Base-by-base conservation (phyloP, 2,329 filamentous ascomycete genomes). In the Exophiala phaeomuriformis region DNA sequence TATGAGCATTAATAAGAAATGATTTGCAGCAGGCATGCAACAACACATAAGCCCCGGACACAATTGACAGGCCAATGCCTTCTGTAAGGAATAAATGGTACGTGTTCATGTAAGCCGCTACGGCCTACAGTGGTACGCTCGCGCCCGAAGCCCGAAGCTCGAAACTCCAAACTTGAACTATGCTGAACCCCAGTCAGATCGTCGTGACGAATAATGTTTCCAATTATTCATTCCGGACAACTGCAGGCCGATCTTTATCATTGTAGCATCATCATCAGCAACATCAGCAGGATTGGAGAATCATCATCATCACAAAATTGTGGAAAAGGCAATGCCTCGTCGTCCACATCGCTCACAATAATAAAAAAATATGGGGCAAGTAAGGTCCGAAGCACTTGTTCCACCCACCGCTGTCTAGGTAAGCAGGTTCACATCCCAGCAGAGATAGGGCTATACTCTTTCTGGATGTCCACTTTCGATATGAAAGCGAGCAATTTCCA, bases 401-500 rank as follows among this genome's bases (percentile, higher is more conserved):
- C 53, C 56, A 58, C 56, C 19, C 53, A 56, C 49, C n/a, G n/a
- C 33, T 49, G 33, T 49, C 53, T 31, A 56, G 52, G 19, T 19
- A 19, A 19, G 19, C 19, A 19, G 19, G 19, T 19, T 19, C 19
- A 19, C 19, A 19, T 55, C 48, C 48, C 48, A 31, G 49, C 10
- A 42, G 45, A 55, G 55, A 59, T 51, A 51, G 49, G 19, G 49
- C 49, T 40, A 47, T 40, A 36, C 54, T 40, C 1, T 51, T 44
- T 42, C 42, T 8, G 49, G 42, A 41, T 33, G 37, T 45, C 57
- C 57, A 57, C 57, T 59, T 47, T 59, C 57, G 54, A 59, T 51
- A 55, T 51, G 32, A 30, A 49, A 40, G 53, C 42, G 53, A 47
- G 47, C 46, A 59, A 59, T 59, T 53, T 59, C 57, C 57, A 59